These are phyloP conservation scores for Cryptococcus jaspeensis DNA, from an alignment of 1,284 basidiomycete species.

Conservation along the genomic window DNA sequence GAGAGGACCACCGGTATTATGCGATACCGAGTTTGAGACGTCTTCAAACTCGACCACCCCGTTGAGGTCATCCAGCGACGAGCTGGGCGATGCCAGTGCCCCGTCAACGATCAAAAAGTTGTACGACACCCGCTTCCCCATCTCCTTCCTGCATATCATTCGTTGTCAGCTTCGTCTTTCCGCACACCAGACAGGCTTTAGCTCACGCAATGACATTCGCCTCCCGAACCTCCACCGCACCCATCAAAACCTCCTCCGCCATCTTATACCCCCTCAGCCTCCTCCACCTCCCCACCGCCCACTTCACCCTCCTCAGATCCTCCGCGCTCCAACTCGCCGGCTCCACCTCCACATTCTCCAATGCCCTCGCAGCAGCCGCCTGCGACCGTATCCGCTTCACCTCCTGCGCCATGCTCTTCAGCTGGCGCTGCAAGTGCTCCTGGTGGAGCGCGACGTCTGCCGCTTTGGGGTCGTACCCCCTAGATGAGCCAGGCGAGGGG, in stretches of 20 bases:
- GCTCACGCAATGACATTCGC: slow-evolving; percentile 86
- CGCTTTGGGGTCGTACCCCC: slow-evolving; percentile 52
- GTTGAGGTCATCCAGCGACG: slow-evolving; percentile 79
- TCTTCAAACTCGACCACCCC: slow-evolving; percentile 91
- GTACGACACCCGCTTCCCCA: slow-evolving; percentile 80
- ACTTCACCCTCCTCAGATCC: slow-evolving; percentile 74
- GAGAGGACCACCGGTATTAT: slow-evolving; percentile 68
- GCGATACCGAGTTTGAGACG: slow-evolving; percentile 72
- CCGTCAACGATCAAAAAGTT: slow-evolving; percentile 89
- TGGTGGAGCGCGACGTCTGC: slow-evolving; percentile 84
- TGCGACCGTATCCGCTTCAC: slow-evolving; percentile 78
- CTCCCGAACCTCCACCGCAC: slow-evolving; percentile 86
- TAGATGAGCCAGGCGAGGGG: neutral
- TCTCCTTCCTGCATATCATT: slow-evolving; percentile 64
- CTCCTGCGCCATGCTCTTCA: slow-evolving; percentile 73
- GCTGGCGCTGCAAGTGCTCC: slow-evolving; percentile 83
- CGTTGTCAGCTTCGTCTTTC: neutral
- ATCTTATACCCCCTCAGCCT: slow-evolving; percentile 80
- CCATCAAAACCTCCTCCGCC: slow-evolving; percentile 83
- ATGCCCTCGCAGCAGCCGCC: slow-evolving; percentile 66
- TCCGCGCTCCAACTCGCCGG: slow-evolving; percentile 75
- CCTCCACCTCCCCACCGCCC: slow-evolving; percentile 80
- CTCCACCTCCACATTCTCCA: slow-evolving; percentile 64
- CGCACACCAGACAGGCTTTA: neutral
- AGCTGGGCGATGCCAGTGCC: slow-evolving; percentile 57